Base-by-base conservation (phyloP, 2,329 filamentous ascomycete genomes). In the Stagonosporopsis tanaceti region DNA sequence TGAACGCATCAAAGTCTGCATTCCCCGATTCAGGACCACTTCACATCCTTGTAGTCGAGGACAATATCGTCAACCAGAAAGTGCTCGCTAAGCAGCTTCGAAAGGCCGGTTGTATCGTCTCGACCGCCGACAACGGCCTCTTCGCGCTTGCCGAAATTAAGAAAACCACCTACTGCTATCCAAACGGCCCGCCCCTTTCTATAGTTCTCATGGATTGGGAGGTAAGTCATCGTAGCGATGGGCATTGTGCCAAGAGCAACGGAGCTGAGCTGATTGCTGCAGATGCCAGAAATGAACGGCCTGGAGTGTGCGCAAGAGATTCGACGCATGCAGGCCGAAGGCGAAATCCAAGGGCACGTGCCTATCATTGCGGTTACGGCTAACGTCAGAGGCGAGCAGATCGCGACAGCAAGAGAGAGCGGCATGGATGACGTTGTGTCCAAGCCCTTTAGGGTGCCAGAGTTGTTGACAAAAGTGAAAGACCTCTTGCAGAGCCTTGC, bases 271-370 rank as follows among this genome's bases (percentile, higher is more conserved):
- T 45, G 8, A 45, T 12, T 22, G n/a, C 28, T 34, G 20, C 28
- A 45, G 35, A 77, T 77, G 75, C 75, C 75, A 2, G 67, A 74
- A 32, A 77, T 77, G 75, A 69, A 76, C 48, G 75, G 75, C 1
- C 55, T 77, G 7, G 68, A 68, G 3, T 76, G 73, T 39, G 67
- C 70, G 11, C 61, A 59, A 7, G 63, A 64, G n/a, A 75, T 77
- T 24, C 64, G 75, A 2, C 65, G 70, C 11, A 71, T 76, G 70
- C 59, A 73, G 41, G 42, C 8, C 6, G 55, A 46, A 2, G 64
- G 65, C 3, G 50, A 59, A 6, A 30, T 75, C 7, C 61, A 17
- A 11, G 61, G 57, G 0, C 72, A 76, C 59, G 67, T 76, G 3
- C 73, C 74, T 0, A 64, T 76, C 6, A 71, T 77, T 28, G 74